Percentiles rank a stretch among this genome's conserved stretches.
These are phyloP conservation scores for Dothidotthia symphoricarpi DNA, from an alignment of 2,329 filamentous ascomycete species.

Conservation along the genomic window DNA sequence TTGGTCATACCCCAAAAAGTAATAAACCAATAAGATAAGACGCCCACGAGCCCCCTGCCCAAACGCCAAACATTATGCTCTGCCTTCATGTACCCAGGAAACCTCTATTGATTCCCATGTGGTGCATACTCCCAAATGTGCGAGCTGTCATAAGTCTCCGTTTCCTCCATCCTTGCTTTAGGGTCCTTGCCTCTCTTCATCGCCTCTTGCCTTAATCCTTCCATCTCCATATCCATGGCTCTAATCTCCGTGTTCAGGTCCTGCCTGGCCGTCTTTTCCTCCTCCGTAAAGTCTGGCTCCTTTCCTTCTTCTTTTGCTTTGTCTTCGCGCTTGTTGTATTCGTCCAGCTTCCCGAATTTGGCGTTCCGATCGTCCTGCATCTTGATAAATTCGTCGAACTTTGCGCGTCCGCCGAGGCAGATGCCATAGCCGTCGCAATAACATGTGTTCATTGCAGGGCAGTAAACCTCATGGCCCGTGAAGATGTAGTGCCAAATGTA, in stretches of 20 bases:
- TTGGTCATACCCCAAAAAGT: too few relatives aligned
- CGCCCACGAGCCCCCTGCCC: too few relatives aligned
- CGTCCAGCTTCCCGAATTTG: slow-evolving; percentile 42
- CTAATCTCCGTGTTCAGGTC: slow-evolving; percentile 22
- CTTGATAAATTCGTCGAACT: slow-evolving; percentile 53
- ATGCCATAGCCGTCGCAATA: slow-evolving; percentile 65
- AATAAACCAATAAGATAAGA: neutral
- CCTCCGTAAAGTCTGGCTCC: slow-evolving; percentile 18
- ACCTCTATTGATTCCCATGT: slow-evolving; percentile 8
- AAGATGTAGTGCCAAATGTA: slow-evolving; percentile 46
- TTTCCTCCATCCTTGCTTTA: slow-evolving; percentile 33
- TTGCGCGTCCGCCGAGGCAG: slow-evolving; percentile 56
- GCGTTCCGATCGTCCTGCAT: slow-evolving; percentile 45
- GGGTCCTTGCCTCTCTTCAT: slow-evolving; percentile 37
- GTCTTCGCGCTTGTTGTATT: slow-evolving; percentile 40
- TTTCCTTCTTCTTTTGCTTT: slow-evolving; percentile 34
- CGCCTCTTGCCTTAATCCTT: slow-evolving; percentile 29
- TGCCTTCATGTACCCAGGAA: too few relatives aligned
- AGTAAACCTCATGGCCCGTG: slow-evolving; percentile 41
- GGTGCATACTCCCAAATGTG: slow-evolving; percentile 41
- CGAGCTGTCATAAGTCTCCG: slow-evolving; percentile 33
- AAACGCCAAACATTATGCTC: slow-evolving; percentile 13
- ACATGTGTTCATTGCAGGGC: slow-evolving; percentile 45
- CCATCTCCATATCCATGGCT: slow-evolving; percentile 30
- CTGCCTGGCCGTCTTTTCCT: slow-evolving; percentile 19